A percentile compares a stretch with the other conserved stretches of the same genome.
Evolutionary conservation across 805 yeast genomes (phyloP).

Genomic region (Lipomyces orientalis): DNA sequence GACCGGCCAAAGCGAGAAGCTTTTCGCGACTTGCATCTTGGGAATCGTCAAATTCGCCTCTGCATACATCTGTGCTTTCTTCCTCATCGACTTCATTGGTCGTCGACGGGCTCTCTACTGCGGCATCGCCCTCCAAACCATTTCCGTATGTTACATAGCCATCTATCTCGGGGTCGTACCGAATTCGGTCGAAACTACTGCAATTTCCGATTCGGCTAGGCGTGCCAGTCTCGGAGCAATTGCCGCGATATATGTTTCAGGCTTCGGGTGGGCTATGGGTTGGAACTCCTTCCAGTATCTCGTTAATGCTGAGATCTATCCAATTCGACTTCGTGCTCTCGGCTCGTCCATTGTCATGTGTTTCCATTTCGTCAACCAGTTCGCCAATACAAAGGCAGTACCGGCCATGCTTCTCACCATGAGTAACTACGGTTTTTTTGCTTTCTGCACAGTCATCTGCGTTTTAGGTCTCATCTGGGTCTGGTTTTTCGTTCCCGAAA

Average conservation of each 20-base stretch:
- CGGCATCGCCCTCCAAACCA: conserved; percentile 55
- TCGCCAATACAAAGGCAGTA: conserved; percentile 61
- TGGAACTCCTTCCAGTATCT: conserved; percentile 63
- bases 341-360: conserved; percentile 61
- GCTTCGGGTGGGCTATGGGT: conserved; percentile 65
- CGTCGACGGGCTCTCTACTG: conserved; percentile 56
- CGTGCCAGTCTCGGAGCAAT: conserved; percentile 56
- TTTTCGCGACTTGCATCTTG: conserved; percentile 57
- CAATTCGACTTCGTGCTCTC: conserved; percentile 55
- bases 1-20: conserved; percentile 47
- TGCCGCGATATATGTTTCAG: conserved; percentile 57
- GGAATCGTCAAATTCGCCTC: conserved; percentile 60
- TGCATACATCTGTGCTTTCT: conserved; percentile 59
- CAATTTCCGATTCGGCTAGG: conserved; percentile 45
- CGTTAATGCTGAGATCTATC: conserved; percentile 61
- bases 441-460: conserved; percentile 51
- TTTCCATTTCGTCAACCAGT: conserved; percentile 62
- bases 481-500: conserved; percentile 59
- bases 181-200: conserved; percentile 10
- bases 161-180: conserved; percentile 50
- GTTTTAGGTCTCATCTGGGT: conserved; percentile 60
- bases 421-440: conserved; percentile 58
- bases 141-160: conserved; percentile 55
- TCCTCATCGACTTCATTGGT: conserved; percentile 60
- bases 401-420: conserved; percentile 57